phyloP scores from a whole-genome alignment of 2,329 filamentous ascomycete genomes.

The Colletotrichum eleusines region DNA sequence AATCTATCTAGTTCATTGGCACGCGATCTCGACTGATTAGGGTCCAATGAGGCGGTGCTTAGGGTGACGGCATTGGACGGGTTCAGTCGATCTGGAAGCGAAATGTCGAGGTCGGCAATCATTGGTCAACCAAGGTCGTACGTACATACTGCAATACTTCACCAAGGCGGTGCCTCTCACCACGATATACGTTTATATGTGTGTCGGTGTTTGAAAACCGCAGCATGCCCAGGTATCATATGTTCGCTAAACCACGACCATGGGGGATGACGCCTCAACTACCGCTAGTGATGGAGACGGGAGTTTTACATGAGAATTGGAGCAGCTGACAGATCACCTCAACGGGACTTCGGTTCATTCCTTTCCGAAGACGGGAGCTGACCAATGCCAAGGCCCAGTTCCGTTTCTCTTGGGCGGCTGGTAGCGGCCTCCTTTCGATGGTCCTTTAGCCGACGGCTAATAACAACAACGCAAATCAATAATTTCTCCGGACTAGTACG shows the following conservation, averaged over 20 bases:
- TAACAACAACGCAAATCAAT: background rate
- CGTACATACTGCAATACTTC: background rate
- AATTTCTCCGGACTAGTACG: background rate
- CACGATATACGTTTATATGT: no score
- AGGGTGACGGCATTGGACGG: background rate
- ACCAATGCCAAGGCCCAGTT: background rate
- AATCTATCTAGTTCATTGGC: background rate
- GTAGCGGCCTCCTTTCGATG: background rate
- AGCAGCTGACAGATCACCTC: background rate
- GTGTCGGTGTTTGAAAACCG: background rate
- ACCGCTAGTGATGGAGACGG: no score
- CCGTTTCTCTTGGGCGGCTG: background rate
- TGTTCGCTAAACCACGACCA: background rate
- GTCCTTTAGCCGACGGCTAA: slow-evolving; percentile 11
- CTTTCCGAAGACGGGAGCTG: background rate
- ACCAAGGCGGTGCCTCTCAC: no score
- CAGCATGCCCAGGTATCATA: no score
- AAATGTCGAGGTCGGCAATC: background rate
- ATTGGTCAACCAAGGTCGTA: background rate
- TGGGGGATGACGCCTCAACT: no score
- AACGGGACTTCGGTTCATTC: background rate
- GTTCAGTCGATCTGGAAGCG: background rate
- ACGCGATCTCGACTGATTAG: background rate
- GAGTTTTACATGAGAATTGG: fast-evolving
- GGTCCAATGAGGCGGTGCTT: background rate